A percentile compares a stretch with the other conserved stretches of the same genome.
Evolutionary conservation across 345 rosid species (phyloP).

Genomic region (Rhodamnia argentea): DNA sequence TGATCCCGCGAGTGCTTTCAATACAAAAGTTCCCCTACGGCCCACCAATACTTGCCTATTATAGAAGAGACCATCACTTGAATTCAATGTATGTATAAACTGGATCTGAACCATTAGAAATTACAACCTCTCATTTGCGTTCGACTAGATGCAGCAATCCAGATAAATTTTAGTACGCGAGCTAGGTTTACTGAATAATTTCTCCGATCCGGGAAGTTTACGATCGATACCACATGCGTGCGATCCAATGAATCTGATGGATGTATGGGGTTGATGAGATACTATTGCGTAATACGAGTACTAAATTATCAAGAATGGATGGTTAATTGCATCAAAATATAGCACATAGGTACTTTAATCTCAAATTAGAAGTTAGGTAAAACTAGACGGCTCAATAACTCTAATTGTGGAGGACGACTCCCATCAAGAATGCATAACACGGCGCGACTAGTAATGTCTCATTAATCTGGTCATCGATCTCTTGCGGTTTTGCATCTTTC

Average conservation of each 20-base stretch:
- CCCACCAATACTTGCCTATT: neutral
- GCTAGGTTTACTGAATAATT: neutral
- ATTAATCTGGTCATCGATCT: neutral
- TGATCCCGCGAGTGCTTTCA: neutral
- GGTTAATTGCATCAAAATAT: neutral
- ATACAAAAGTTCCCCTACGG: neutral
- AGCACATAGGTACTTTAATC: neutral
- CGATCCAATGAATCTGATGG: neutral
- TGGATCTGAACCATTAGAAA: neutral
- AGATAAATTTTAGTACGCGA: neutral
- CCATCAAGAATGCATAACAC: neutral
- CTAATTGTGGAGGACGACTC: neutral
- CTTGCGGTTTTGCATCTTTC: neutral
- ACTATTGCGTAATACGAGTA: neutral
- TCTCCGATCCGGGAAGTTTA: neutral
- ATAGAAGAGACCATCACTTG: neutral
- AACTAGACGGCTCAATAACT: neutral
- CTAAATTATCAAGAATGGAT: neutral
- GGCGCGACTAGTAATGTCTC: neutral
- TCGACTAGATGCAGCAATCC: neutral
- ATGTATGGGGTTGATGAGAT: neutral
- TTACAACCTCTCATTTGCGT: neutral
- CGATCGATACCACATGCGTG: neutral
- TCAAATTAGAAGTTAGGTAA: neutral
- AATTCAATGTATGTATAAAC: neutral